Evolutionary conservation across 2,329 filamentous ascomycete species (phyloP), one percentile per base, ranked within the genome.

Genomic region (Verticillium klebahnii): DNA sequence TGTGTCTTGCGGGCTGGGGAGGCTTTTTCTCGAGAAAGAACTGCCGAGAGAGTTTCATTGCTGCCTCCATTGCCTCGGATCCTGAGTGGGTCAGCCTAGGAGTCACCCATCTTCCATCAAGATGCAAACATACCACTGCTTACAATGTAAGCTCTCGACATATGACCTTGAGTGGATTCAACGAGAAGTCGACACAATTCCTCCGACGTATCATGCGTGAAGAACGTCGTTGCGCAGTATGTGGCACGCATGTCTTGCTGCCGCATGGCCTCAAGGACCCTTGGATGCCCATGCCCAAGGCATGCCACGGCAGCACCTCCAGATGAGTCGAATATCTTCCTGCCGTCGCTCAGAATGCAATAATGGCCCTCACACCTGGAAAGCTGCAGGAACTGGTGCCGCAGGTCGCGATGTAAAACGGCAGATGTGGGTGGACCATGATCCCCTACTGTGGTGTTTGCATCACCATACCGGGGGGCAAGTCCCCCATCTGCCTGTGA

Each of bases 291-390:
- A 67, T 92, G 87, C 7, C 91, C 91, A 11, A 94, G 76, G 69
- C 87, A 89, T 11, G 86, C 81, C 3, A 93, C 90, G 25, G 88
- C 89, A 3, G 91, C 89, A 23, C 91, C 91, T 32, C 88, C 85
- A 23, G 88, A 90, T 1, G 86, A 88, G 71, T 95, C 91, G 15
- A 93, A 82, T 54, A 95, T 82, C 34, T 57, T 52, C 45, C 45
- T 52, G 8, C 45, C 45, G 19, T 52, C 45, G 11, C n/a, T 52
- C 5, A 29, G 12, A 25, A 52, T 52, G 45, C 45, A 52, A 5
- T 29, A 52, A 23, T 52, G 19, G 23, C 45, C 45, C 45, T 52
- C 45, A 11, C 45, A 52, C 11, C 45, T 23, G 19, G 45, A 23
- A 23, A 52, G 45, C 11, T 52, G 45, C 45, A 52, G 45, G 19